Base-by-base conservation (phyloP, 306 rosid species). In the Mimosa pudica region DNA sequence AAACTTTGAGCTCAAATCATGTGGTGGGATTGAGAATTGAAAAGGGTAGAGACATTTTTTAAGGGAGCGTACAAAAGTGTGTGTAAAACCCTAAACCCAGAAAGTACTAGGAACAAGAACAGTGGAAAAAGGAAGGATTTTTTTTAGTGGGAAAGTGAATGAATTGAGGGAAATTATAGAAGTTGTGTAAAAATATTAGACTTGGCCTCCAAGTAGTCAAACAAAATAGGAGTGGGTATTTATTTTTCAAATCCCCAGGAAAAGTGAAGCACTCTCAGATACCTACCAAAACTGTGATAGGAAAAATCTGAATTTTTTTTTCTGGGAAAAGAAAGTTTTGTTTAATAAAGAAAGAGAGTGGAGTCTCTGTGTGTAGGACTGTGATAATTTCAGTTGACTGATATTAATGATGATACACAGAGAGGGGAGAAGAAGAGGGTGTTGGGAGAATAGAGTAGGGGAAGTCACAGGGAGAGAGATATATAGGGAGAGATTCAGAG, bases 21-120 rank as follows among this genome's bases (percentile, higher is more conserved):
- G 17, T 7, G 13, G 6, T 17, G 24, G 8, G 18, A 17, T 38
- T n/a, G 70, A 65, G 35, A 14, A 33, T 52, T 52, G 52, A 75
- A 10, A 58, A 10, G 46, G 51, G 64, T 45, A 65, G 24, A 62
- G 42, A 3, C 42, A 38, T 38, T 38, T 38, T 38, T 38, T 38
- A 2, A 46, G 52, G 13, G 52, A n/a, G 45, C 33, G 18, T 24
- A 24, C 30, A 24, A 24, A 24, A 24, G 30, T 24, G 0, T 24
- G 16, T 7, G 42, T 77, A 85, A 88, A 92, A 87, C 94, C 97
- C 90, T 89, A 92, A 90, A 90, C 97, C 96, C 91, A 85, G 11
- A 55, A 82, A 71, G 84, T 68, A 52, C 72, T 79, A 70, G 74
- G 73, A 65, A 30, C 68, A 8, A 80, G 30, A 73, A 73, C 84